A percentile compares a stretch with the other conserved stretches of the same genome.
These are phyloP conservation scores for Apiospora aurea DNA, from an alignment of 2,329 filamentous ascomycete species.

Conservation along the genomic window DNA sequence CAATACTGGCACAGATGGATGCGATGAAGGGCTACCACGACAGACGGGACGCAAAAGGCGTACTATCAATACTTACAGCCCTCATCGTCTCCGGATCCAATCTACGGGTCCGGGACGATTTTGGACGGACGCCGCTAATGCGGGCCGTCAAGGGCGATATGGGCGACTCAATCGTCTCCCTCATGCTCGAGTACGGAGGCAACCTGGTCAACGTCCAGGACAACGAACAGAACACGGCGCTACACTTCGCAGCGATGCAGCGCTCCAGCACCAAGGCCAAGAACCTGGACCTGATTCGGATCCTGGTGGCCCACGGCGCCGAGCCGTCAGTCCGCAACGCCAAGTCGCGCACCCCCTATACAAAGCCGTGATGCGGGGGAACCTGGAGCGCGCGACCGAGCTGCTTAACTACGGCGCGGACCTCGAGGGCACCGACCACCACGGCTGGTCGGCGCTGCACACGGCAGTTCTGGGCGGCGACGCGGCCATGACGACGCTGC, in stretches of 20 bases:
- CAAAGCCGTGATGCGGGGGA: slow-evolving; percentile 33
- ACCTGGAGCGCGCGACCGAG: slow-evolving; percentile 30
- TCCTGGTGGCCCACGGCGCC: slow-evolving; percentile 33
- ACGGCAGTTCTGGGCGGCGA: slow-evolving; percentile 34
- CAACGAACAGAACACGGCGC: slow-evolving; percentile 33
- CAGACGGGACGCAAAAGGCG: not conserved
- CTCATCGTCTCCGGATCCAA: slow-evolving; percentile 33
- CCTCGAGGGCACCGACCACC: slow-evolving; percentile 32
- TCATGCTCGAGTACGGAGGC: slow-evolving; percentile 35
- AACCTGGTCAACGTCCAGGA: slow-evolving; percentile 32
- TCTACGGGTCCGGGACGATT: slow-evolving; percentile 29
- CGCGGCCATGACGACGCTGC: slow-evolving; percentile 29
- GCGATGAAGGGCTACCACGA: slow-evolving; percentile 1
- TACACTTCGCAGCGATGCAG: slow-evolving; percentile 33
- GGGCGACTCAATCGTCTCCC: slow-evolving; percentile 32
- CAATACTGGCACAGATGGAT: not conserved
- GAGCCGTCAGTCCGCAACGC: slow-evolving; percentile 32
- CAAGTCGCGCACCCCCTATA: slow-evolving; percentile 34
- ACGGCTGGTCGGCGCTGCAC: slow-evolving; percentile 33
- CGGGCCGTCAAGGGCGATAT: slow-evolving; percentile 35
- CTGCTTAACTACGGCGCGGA: slow-evolving; percentile 36
- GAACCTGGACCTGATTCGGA: slow-evolving; percentile 32
- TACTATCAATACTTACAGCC: slow-evolving; percentile 25
- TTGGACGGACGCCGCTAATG: slow-evolving; percentile 33
- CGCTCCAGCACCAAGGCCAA: slow-evolving; percentile 30